These are phyloP conservation scores for Eucalyptus polybractea DNA, from an alignment of 345 rosid genomes.

Conservation along the genomic window DNA sequence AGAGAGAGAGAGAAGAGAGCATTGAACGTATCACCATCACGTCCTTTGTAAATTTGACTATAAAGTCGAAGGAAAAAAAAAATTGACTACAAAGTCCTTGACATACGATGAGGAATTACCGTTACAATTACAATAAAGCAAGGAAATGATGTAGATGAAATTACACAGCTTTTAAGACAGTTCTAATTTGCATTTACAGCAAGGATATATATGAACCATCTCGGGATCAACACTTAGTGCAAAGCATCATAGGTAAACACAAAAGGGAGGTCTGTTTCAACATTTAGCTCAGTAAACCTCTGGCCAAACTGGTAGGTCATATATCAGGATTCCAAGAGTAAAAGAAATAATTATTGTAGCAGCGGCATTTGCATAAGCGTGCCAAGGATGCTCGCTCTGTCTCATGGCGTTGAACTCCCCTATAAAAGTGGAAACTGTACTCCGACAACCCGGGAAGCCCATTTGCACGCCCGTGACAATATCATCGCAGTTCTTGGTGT, in stretches of 20 bases:
- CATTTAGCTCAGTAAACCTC: background rate
- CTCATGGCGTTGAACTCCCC: conserved; percentile 87
- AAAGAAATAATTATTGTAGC: conserved; percentile 35
- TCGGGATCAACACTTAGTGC: too few relatives aligned
- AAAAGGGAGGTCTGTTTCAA: background rate
- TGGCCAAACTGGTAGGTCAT: conserved; percentile 47
- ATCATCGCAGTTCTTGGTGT: conserved; percentile 26
- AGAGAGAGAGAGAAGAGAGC: too few relatives aligned
- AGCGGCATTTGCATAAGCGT: conserved; percentile 46
- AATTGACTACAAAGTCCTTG: too few relatives aligned
- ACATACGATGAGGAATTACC: too few relatives aligned
- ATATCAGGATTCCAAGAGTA: conserved; percentile 39
- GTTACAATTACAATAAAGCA: background rate
- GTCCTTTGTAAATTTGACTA: too few relatives aligned
- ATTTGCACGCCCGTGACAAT: conserved; percentile 44
- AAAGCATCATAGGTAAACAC: too few relatives aligned
- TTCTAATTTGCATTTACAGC: background rate
- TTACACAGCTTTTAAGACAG: background rate
- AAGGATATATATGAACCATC: too few relatives aligned
- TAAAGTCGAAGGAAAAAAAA: too few relatives aligned
- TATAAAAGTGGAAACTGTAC: conserved; percentile 78
- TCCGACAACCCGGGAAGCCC: conserved; percentile 69
- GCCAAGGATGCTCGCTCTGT: conserved; percentile 13
- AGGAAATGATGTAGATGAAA: background rate
- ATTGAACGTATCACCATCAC: too few relatives aligned